A percentile compares a stretch with the other conserved stretches of the same genome.
Conservation (phyloP, 768 basidiomycete species). For the Tremella yokohamensis region DNA sequence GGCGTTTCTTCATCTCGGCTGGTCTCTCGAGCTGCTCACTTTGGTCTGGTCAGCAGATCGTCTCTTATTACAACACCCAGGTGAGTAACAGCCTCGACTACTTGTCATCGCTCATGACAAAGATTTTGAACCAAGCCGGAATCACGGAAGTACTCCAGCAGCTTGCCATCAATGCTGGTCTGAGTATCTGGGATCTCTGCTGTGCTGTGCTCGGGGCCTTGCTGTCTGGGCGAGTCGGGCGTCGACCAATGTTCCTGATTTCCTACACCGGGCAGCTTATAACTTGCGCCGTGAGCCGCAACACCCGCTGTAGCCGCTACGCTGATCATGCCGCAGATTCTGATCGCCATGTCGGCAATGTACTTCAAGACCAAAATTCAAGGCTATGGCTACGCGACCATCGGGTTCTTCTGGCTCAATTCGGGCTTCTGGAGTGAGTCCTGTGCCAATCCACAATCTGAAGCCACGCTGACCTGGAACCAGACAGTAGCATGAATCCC, state of each 20-base stretch:
- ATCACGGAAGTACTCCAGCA: constrained; percentile 23
- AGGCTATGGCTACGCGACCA: constrained; percentile 9
- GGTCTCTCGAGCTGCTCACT: constrained; percentile 75
- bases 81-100: too few species aligned
- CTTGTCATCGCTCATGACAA: too few species aligned
- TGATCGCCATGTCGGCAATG: constrained; percentile 11
- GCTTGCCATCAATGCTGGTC: constrained; percentile 15
- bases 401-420: constrained; percentile 12
- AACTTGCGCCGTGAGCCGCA: constrained; percentile 2
- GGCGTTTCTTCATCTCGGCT: constrained; percentile 65
- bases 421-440: constrained; percentile 12
- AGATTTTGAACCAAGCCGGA: constrained; percentile 28
- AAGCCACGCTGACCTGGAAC: background rate
- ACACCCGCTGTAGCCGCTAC: too few species aligned
- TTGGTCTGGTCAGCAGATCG: constrained; percentile 57
- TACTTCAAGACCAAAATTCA: constrained; percentile 12
- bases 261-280: background rate
- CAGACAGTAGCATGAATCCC: constrained; percentile 11
- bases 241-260: constrained; percentile 13
- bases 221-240: constrained; percentile 10
- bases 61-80: constrained; percentile 26
- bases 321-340: too few species aligned
- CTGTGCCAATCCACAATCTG: background rate
- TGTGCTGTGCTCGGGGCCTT: constrained; percentile 12
- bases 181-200: constrained; percentile 13